Conservation (phyloP, 1,284 basidiomycete species). For the Pseudozyma tsukubaensis region DNA sequence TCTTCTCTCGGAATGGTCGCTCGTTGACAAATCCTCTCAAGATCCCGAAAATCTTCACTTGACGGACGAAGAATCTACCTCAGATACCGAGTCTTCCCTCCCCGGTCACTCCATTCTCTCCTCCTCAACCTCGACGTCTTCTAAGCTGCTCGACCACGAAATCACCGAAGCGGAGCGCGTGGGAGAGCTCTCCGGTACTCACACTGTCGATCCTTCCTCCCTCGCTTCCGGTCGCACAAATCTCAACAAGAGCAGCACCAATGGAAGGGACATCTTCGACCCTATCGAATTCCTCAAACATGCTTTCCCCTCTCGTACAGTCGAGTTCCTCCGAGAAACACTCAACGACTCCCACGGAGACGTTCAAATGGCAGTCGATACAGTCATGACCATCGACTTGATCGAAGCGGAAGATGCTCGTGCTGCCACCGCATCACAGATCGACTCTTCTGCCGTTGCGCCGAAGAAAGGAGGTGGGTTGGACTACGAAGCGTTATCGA, state of each 20-base stretch:
- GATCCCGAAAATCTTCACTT: conserved; percentile 43
- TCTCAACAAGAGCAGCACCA: conserved; percentile 1
- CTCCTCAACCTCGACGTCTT: not conserved
- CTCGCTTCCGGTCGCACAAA: conserved; percentile 3
- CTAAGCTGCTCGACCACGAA: conserved; percentile 9
- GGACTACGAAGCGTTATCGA: conserved; percentile 50
- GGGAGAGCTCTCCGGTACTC: conserved; percentile 21
- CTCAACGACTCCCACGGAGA: conserved; percentile 45
- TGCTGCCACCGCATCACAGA: conserved; percentile 13
- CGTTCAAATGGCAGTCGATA: conserved; percentile 55
- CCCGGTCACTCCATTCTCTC: conserved; percentile 8
- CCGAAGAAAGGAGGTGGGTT: conserved; percentile 26
- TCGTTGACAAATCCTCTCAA: conserved; percentile 31
- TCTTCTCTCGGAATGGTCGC: conserved; percentile 47
- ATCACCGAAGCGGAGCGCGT: conserved; percentile 6
- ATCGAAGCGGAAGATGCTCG: conserved; percentile 51
- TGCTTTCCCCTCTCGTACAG: conserved; percentile 51
- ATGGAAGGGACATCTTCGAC: conserved; percentile 22
- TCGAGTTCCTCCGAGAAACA: conserved; percentile 47
- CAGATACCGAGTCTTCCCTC: conserved; percentile 18
- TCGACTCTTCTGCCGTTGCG: not conserved
- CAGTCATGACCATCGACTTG: conserved; percentile 55
- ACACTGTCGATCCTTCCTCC: conserved; percentile 15
- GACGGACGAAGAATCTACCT: conserved; percentile 45
- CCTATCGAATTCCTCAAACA: conserved; percentile 50